Evolutionary conservation across 306 rosid genomes (phyloP).

Genomic region (Leucaena leucocephala): DNA sequence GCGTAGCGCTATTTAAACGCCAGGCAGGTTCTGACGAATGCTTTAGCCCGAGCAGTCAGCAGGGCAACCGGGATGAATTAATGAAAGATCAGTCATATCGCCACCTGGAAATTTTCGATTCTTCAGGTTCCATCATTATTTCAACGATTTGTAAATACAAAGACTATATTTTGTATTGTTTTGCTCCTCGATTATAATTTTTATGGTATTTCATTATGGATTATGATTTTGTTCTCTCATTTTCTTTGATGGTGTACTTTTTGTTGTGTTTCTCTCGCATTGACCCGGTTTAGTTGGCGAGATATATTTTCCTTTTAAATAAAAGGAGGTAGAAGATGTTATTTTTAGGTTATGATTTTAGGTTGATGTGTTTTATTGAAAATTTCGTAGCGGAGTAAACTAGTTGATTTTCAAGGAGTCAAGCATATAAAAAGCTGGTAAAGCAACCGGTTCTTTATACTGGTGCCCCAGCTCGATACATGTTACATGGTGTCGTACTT

Average conservation of each 20-base stretch:
- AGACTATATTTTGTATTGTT: neutral
- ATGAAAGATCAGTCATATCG: neutral
- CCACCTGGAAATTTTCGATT: slow-evolving; percentile 24
- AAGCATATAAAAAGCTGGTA: neutral
- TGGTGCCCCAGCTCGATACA: neutral
- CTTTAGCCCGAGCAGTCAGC: too few relatives aligned
- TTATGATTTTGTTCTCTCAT: neutral
- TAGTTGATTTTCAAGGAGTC: neutral
- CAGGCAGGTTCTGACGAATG: neutral
- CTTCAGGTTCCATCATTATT: slow-evolving; percentile 30
- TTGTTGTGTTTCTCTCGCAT: neutral
- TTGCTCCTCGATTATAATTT: neutral
- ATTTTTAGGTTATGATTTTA: neutral
- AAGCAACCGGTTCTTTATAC: neutral
- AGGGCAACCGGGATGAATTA: too few relatives aligned
- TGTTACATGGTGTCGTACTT: neutral
- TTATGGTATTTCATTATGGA: neutral
- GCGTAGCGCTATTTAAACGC: slow-evolving; percentile 2
- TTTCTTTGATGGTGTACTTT: neutral
- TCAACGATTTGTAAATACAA: neutral
- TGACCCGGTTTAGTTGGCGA: slow-evolving; percentile 1
- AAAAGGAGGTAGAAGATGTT: neutral
- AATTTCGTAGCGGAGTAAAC: neutral
- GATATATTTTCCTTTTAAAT: neutral
- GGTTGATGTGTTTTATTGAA: neutral